phyloP scores from a whole-genome alignment of 371 early-diverging fungal species.

The Apophysomyces ossiformis region DNA sequence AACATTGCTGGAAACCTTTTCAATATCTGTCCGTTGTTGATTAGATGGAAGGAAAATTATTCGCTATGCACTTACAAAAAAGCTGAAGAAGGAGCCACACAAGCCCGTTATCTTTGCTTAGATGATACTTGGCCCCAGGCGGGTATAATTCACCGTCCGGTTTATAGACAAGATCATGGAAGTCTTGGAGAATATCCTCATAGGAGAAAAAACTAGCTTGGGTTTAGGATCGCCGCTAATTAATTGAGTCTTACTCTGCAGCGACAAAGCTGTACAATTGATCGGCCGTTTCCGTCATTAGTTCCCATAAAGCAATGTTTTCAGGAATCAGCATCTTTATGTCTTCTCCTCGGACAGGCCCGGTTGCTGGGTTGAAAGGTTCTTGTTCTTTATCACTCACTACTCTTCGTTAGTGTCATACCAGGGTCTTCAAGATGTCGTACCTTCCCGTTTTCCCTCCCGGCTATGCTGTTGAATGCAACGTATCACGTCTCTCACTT shows the following conservation, averaged over 20 bases:
- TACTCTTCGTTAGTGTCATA: neutral
- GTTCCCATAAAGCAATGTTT: conserved; percentile 74
- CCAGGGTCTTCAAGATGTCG: neutral
- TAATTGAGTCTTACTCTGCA: conserved; percentile 51
- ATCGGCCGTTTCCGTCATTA: conserved; percentile 79
- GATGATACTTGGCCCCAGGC: conserved; percentile 41
- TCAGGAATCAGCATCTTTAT: conserved; percentile 70
- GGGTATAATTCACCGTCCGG: conserved; percentile 52
- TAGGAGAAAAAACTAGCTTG: conserved; percentile 60
- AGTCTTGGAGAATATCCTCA: conserved; percentile 67
- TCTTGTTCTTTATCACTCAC: conserved; percentile 24
- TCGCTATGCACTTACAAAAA: conserved; percentile 50
- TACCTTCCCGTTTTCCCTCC: conserved; percentile 21
- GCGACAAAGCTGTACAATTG: conserved; percentile 79
- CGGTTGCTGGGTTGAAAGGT: conserved; percentile 25
- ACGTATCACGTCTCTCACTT: conserved; percentile 68
- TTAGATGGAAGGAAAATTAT: conserved; percentile 19
- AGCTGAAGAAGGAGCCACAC: conserved; percentile 78
- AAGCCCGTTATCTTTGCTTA: conserved; percentile 75
- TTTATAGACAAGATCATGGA: conserved; percentile 64
- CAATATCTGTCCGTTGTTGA: conserved; percentile 49
- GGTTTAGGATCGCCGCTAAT: neutral
- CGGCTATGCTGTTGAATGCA: conserved; percentile 61
- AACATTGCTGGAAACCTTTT: conserved; percentile 59
- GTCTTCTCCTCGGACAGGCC: conserved; percentile 35